A percentile compares a stretch with the other conserved stretches of the same genome.
Evolutionary conservation across 371 early-diverging fungal species (phyloP).

Genomic region (Syncephalastrum monosporum): DNA sequence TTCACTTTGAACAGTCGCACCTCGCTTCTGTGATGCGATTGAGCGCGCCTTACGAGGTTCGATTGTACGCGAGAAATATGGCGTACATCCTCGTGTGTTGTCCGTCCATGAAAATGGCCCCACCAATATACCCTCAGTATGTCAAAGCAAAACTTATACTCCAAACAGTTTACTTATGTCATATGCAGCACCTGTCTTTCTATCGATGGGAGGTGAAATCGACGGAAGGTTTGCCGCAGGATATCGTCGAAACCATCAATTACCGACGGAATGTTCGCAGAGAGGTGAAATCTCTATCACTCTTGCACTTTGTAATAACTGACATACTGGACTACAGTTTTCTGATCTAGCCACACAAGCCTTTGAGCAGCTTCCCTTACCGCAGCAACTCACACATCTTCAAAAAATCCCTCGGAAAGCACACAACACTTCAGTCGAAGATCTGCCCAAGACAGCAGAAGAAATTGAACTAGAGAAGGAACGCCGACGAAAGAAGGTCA

Average conservation of each 20-base stretch:
- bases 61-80: slow-evolving; percentile 30
- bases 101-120: slow-evolving; percentile 12
- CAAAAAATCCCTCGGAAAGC: slow-evolving; percentile 16
- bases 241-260: slow-evolving; percentile 24
- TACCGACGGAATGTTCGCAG: slow-evolving; percentile 28
- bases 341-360: slow-evolving; percentile 11
- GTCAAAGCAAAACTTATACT: not conserved
- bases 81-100: slow-evolving; percentile 19
- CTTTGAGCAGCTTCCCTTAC: slow-evolving; percentile 12
- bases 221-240: slow-evolving; percentile 32
- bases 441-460: slow-evolving; percentile 12
- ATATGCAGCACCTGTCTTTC: slow-evolving; percentile 39
- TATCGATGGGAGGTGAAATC: slow-evolving; percentile 61
- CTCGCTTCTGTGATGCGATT: slow-evolving; percentile 26
- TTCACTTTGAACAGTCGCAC: slow-evolving; percentile 15
- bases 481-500: slow-evolving; percentile 21
- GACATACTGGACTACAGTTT: slow-evolving; percentile 15
- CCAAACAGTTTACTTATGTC: not conserved
- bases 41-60: slow-evolving; percentile 23
- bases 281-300: slow-evolving; percentile 19
- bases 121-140: slow-evolving; percentile 19
- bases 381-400: slow-evolving; percentile 19
- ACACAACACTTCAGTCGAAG: slow-evolving; percentile 8
- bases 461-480: slow-evolving; percentile 25
- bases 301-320: not conserved